Percentiles rank a stretch among this genome's conserved stretches.
Conservation (phyloP, 768 basidiomycete species). For the Trametes cubensis region DNA sequence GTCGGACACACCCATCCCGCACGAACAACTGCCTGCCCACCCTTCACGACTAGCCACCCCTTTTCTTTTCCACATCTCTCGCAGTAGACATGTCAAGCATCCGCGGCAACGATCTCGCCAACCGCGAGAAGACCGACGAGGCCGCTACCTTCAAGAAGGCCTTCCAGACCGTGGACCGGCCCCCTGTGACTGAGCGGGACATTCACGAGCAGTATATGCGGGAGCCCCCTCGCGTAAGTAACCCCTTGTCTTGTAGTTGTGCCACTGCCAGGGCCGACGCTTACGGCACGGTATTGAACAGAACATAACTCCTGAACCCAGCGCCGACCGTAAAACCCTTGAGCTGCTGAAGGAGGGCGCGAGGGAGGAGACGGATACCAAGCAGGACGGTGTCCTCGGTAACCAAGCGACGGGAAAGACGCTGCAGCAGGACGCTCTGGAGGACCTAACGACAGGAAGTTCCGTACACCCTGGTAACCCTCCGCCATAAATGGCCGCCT, state of each 20-base stretch:
- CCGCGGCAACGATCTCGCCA: constrained; percentile 15
- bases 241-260: neutral
- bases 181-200: constrained; percentile 34
- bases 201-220: constrained; percentile 40
- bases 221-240: constrained; percentile 36
- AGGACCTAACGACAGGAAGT: constrained; percentile 25
- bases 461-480: constrained; percentile 30
- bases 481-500: neutral
- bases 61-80: neutral
- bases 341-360: constrained; percentile 31
- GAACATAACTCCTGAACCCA: constrained; percentile 23
- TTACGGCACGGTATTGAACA: neutral
- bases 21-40: neutral
- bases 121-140: constrained; percentile 19
- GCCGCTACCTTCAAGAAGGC: constrained; percentile 33
- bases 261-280: too few species aligned
- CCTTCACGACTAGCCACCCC: neutral
- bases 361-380: constrained; percentile 15
- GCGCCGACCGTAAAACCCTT: constrained; percentile 13
- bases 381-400: constrained; percentile 27
- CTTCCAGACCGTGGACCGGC: constrained; percentile 32
- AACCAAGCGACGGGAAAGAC: constrained; percentile 27
- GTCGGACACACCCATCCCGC: neutral
- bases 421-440: constrained; percentile 26
- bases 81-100: constrained; percentile 13